Evolutionary conservation across 2,329 filamentous ascomycete genomes (phyloP), one percentile per base, ranked within the genome.

Genomic region (Colletotrichum brevisporum): DNA sequence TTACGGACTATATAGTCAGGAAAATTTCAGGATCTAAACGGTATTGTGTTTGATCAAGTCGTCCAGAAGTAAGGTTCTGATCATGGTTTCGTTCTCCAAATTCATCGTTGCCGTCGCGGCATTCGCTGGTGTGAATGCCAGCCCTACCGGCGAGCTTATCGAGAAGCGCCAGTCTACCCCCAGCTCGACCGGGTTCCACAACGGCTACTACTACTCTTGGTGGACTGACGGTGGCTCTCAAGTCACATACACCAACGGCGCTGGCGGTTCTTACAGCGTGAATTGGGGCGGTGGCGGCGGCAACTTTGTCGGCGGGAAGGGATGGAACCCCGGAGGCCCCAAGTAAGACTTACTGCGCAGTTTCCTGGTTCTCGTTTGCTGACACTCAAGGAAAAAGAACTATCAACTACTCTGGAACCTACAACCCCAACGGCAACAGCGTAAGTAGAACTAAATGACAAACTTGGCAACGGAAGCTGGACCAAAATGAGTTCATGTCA

Each of bases 241-340:
- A 24, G 80, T 82, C 6, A 78, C 72, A 21, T 86, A 85, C 75
- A 83, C 74, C 66, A 86, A 86, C 74, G 79, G 79, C 3, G 73
- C 73, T 9, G 78, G 71, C 4, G 84, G 84, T 1, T 74, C 77
- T 21, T 87, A 87, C 78, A 80, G 73, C 45, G 79, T 84, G 1
- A 74, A 73, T 43, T 88, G 86, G 86, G 75, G 67, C 39, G 50
- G 59, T 5, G 79, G 80, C 57, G 77, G 75, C 41, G 85, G 85
- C 51, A 87, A 89, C 78, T 85, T 88, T 59, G 86, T 88, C 45
- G 85, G 80, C 67, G 88, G 88, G 47, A 89, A 89, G 77, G 88
- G 88, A 27, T 89, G 87, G 86, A 83, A 83, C 63, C 83, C 86
- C 21, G 87, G 86, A 55, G 79, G 75, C 67, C 76, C 80, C 26